Conservation (phyloP, 106 monocot genomes). For the Dioscorea alata region DNA sequence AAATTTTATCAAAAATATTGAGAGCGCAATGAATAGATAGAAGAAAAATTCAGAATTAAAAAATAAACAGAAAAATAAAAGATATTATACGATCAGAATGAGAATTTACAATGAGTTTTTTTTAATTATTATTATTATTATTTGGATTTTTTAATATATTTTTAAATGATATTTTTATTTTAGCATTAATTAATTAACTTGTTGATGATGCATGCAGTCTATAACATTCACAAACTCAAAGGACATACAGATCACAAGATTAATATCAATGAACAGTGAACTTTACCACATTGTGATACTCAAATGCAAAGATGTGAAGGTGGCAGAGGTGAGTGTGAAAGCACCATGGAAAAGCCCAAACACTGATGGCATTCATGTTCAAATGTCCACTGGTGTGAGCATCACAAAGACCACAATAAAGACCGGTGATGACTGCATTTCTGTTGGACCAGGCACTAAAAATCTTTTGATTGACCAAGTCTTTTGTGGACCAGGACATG, state of each 20-base stretch:
- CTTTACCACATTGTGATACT: slow-evolving; percentile 12
- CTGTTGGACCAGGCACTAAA: background rate
- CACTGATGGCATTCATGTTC: slow-evolving; percentile 12
- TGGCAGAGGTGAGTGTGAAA: background rate
- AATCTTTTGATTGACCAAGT: background rate
- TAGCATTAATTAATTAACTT: too few relatives aligned
- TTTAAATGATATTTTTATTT: too few relatives aligned
- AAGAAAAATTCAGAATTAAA: too few relatives aligned
- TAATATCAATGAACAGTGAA: slow-evolving; percentile 18
- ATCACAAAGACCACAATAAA: slow-evolving; percentile 1
- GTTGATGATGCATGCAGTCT: slow-evolving; percentile 8
- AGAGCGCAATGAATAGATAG: too few relatives aligned
- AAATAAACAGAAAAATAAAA: too few relatives aligned
- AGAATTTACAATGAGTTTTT: too few relatives aligned
- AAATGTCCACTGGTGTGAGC: background rate
- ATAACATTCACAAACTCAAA: slow-evolving; percentile 1
- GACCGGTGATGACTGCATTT: slow-evolving; percentile 17
- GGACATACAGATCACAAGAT: slow-evolving; percentile 6
- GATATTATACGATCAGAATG: too few relatives aligned
- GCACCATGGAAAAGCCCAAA: slow-evolving; percentile 12
- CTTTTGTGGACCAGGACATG: background rate
- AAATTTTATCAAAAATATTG: too few relatives aligned
- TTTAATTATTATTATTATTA: too few relatives aligned
- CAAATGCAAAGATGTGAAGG: background rate
- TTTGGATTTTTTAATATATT: too few relatives aligned